Conservation (phyloP, 768 basidiomycete species). For the Floccularia luteovirens region DNA sequence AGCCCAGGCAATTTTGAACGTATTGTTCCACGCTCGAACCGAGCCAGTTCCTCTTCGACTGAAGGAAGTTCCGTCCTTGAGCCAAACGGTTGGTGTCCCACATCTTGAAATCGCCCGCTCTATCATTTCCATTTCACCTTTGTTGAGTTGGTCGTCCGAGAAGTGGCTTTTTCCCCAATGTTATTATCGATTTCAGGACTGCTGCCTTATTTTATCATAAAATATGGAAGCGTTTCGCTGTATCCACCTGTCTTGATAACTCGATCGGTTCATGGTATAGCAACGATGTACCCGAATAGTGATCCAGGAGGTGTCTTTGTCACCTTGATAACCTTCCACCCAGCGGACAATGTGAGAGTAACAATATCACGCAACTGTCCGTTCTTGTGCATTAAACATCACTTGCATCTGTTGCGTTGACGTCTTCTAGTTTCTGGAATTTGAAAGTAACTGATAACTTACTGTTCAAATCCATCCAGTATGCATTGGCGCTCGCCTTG, state of each 20-base stretch:
- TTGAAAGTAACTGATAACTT: conserved; percentile 9
- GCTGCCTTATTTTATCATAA: conserved; percentile 11
- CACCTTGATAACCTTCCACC: conserved; percentile 56
- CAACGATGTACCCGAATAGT: conserved; percentile 65
- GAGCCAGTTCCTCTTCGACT: conserved; percentile 33
- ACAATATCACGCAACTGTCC: conserved; percentile 61
- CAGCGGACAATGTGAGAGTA: conserved; percentile 42
- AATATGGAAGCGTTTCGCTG: conserved; percentile 14
- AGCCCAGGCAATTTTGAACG: conserved; percentile 10
- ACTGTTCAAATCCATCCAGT: conserved; percentile 69
- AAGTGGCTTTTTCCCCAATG: conserved; percentile 1
- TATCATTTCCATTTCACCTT: conserved; percentile 23
- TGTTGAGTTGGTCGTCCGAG: conserved; percentile 8
- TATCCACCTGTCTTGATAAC: conserved; percentile 9
- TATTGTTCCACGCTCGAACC: conserved; percentile 24
- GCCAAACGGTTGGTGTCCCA: conserved; percentile 57
- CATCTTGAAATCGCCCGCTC: conserved; percentile 45
- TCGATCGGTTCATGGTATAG: conserved; percentile 48
- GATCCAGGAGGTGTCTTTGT: conserved; percentile 53
- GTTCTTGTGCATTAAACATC: conserved; percentile 62
- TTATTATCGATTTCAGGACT: neutral
- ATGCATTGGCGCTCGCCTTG: conserved; percentile 61
- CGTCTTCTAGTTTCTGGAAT: conserved; percentile 1
- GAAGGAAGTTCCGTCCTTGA: conserved; percentile 41
- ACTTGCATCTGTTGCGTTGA: conserved; percentile 67